Conservation (phyloP, 78 protist genomes). For the Dictyostelium firmibasis region DNA sequence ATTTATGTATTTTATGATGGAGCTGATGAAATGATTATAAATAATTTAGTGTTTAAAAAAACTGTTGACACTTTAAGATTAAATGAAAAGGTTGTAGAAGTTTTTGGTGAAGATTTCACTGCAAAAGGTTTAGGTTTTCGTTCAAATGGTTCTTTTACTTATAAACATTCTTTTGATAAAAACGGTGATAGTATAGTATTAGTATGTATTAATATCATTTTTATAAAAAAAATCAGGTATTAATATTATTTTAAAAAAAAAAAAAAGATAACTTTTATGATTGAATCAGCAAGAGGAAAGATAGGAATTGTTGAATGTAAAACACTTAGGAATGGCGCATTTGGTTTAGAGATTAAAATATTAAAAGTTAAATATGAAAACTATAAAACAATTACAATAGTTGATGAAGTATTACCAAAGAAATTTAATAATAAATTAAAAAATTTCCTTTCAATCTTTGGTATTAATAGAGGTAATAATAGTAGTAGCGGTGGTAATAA, state of each 20-base stretch:
- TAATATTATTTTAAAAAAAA: neutral
- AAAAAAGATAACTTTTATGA: neutral
- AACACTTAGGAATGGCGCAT: neutral
- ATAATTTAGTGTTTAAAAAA: neutral
- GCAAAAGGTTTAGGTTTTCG: neutral
- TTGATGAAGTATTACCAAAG: neutral
- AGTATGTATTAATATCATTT: neutral
- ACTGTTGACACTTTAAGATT: neutral
- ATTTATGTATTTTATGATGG: neutral
- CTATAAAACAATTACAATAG: neutral
- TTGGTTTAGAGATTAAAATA: neutral
- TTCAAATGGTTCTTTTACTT: neutral
- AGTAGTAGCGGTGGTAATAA: neutral
- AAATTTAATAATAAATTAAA: neutral
- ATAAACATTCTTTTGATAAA: neutral
- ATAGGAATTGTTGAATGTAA: neutral
- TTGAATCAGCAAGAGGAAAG: neutral
- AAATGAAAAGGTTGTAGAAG: neutral
- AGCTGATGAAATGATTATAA: neutral
- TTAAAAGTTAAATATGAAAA: neutral
- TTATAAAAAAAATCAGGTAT: neutral
- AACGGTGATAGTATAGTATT: neutral
- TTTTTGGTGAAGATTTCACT: neutral
- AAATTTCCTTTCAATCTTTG: neutral
- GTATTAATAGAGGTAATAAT: neutral